These are phyloP conservation scores for Monosporozyma aerobia DNA, from an alignment of 805 yeast species.

Conservation along the genomic window DNA sequence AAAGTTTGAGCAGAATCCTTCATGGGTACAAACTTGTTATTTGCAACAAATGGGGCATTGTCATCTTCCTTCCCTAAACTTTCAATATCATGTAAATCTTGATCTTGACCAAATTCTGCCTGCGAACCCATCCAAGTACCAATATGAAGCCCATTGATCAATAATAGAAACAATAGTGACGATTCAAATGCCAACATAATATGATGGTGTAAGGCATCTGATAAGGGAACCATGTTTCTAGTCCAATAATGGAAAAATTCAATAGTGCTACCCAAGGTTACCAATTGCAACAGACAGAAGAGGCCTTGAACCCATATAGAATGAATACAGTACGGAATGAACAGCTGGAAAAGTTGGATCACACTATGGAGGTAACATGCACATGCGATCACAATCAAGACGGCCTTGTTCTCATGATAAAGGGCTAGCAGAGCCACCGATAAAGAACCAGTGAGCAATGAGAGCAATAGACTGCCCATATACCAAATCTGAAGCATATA, in stretches of 20 bases:
- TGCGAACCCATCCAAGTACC: slow-evolving; percentile 6
- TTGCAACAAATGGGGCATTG: background rate
- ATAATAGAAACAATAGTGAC: slow-evolving; percentile 13
- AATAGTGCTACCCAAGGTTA: slow-evolving; percentile 14
- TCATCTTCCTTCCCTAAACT: background rate
- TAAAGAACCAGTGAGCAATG: slow-evolving; percentile 17
- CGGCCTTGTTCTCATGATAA: slow-evolving; percentile 13
- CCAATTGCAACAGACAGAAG: slow-evolving; percentile 8
- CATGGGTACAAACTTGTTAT: slow-evolving; percentile 18
- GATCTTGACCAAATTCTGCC: slow-evolving; percentile 3
- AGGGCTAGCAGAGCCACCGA: slow-evolving; percentile 15
- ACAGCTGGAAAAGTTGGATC: background rate
- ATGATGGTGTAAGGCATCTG: slow-evolving; percentile 5
- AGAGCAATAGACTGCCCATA: slow-evolving; percentile 5
- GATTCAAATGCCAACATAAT: slow-evolving; percentile 15
- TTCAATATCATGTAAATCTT: slow-evolving; percentile 1
- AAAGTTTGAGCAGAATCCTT: slow-evolving; percentile 29
- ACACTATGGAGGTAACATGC: slow-evolving; percentile 9
- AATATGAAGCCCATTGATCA: slow-evolving; percentile 15
- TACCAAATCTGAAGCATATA: background rate
- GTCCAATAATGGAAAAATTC: slow-evolving; percentile 14
- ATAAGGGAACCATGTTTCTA: slow-evolving; percentile 4
- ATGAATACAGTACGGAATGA: background rate
- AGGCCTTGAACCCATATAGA: background rate
- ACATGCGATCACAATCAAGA: slow-evolving; percentile 18